Evolutionary conservation across 1,139 yeast genomes (phyloP), one percentile per base, ranked within the genome.

Genomic region (Pichia kudriavzevii): DNA sequence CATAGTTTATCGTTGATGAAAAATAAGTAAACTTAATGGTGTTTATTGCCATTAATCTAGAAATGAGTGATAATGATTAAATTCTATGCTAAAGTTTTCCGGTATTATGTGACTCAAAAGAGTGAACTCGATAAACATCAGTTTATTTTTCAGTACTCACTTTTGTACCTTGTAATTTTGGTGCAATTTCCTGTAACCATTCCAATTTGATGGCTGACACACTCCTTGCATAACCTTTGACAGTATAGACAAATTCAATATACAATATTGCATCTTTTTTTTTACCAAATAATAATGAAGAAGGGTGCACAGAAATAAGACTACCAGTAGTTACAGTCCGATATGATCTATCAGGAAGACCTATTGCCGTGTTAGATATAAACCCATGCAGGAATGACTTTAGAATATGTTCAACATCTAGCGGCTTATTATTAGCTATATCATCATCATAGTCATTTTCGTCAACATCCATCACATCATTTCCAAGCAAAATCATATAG

Each of bases 301-400:
- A 83, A 1, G 98, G 98, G 55, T 93, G 99, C 13, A 93, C 76
- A 40, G 93, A 76, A 30, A 93, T 76, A 21, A 81, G 63, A 50
- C 80, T 87, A 15, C 94, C 94, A 7, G 80, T 75, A 18, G 78
- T 64, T 11, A 87, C 79, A 0, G 97, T 87, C 53, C 94, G 69
- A 60, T 80, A 93, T 3, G 95, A 81, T 49, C 96, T 69, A 56
- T 93, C 98, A 0, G 98, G 95, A 76, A 84, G 75, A 6, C 96
- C 94, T 14, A 91, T 75, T 0, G 98, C 98, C 0, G 95, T 79
- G 55, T 91, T 88, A 38, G 79, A 70, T 21, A 84, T 69, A 50
- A 71, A 91, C 0, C 99, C 98, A 31, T 71, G 67, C 30, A 93
- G 61, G 57, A 93, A 93, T 7, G 87, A 70, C 53, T 83, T 83